Conservation (phyloP, 257 asterid genomes). For the Salvia hispanica region DNA sequence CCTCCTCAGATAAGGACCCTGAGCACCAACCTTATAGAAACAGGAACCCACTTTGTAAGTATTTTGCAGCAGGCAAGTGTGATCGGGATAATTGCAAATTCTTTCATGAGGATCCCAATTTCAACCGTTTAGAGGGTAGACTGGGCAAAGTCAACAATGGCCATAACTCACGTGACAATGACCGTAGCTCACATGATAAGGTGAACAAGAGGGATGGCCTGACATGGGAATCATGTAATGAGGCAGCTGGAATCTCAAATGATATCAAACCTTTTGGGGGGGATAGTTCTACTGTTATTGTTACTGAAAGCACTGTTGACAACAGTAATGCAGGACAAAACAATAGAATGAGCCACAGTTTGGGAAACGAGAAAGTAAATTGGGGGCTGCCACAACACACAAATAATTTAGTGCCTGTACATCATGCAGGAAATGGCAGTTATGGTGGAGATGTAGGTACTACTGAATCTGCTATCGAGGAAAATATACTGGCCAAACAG, state of each 20-base stretch:
- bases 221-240: constrained; percentile 35
- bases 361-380: constrained; percentile 40
- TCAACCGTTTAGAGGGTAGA: constrained; percentile 43
- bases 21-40: constrained; percentile 25
- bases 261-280: constrained; percentile 37
- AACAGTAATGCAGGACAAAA: too few species aligned
- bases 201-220: constrained; percentile 38
- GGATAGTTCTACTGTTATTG: constrained; percentile 29
- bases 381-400: constrained; percentile 38
- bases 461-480: constrained; percentile 39
- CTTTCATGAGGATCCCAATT: constrained; percentile 54
- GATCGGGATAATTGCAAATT: constrained; percentile 67
- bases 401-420: constrained; percentile 34
- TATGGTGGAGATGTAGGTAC: constrained; percentile 37
- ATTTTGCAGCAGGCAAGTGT: constrained; percentile 77
- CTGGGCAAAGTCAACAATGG: constrained; percentile 41
- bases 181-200: constrained; percentile 31
- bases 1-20: constrained; percentile 31
- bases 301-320: constrained; percentile 26
- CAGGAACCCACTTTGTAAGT: constrained; percentile 63
- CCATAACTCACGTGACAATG: neutral
- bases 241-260: constrained; percentile 31
- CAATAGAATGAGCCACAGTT: constrained; percentile 34
- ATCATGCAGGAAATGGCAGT: constrained; percentile 33
- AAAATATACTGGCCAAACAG: constrained; percentile 31